These are phyloP conservation scores for Termitomyces sp. DNA, from an alignment of 768 basidiomycete genomes.

Conservation along the genomic window DNA sequence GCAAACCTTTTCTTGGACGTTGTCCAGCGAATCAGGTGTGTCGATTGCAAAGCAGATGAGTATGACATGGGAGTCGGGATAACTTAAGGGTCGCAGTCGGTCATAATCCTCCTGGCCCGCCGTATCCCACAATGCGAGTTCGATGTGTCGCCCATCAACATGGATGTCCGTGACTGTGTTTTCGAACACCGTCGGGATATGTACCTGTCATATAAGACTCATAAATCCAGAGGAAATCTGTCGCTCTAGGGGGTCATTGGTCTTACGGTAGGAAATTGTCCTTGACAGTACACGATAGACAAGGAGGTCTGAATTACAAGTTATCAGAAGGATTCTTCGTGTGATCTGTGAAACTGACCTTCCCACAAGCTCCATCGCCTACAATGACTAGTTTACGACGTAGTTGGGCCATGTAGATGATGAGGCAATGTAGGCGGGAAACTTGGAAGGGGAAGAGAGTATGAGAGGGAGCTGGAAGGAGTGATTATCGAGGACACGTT, in stretches of 20 bases:
- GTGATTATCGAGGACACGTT: neutral
- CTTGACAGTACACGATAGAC: constrained; percentile 6
- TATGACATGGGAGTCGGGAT: constrained; percentile 99
- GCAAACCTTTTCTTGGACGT: constrained; percentile 96
- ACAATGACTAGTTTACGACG: constrained; percentile 98
- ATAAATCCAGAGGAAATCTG: neutral
- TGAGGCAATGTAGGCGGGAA: neutral
- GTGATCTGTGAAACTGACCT: constrained; percentile 42
- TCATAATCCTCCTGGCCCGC: constrained; percentile 99
- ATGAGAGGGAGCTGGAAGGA: neutral
- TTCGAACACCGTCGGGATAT: constrained; percentile 99
- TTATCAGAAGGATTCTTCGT: neutral
- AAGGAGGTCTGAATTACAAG: constrained; percentile 1
- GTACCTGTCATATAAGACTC: constrained; percentile 59
- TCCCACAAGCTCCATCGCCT: constrained; percentile 96
- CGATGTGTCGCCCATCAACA: constrained; percentile 97
- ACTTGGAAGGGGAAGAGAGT: neutral
- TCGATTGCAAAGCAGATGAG: constrained; percentile 98
- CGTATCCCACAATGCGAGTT: constrained; percentile 99
- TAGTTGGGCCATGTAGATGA: constrained; percentile 84
- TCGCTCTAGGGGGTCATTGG: neutral
- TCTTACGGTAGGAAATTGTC: constrained; percentile 4
- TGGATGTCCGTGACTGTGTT: constrained; percentile 99
- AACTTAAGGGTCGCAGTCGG: constrained; percentile 93
- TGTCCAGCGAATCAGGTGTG: constrained; percentile 95